Percentiles rank a stretch among this genome's conserved stretches.
Conservation (phyloP, 2,329 filamentous ascomycete species). For the Epichloe brachyelytri region DNA sequence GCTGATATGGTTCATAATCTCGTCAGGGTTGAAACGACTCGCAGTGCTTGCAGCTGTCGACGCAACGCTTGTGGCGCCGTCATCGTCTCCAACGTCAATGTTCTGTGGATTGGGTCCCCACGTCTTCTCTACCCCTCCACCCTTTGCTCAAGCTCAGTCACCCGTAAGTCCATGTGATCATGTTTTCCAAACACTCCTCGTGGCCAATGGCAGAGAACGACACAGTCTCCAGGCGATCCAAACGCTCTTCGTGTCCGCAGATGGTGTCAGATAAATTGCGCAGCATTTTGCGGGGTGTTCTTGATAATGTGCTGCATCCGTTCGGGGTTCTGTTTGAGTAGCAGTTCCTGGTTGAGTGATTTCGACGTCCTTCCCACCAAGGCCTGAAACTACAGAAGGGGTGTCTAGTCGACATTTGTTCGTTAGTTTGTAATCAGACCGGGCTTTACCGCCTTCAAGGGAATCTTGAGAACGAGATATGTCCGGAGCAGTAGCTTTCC, state of each 20-base stretch:
- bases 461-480: conserved; percentile 20
- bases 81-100: conserved; percentile 22
- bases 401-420: conserved; percentile 10
- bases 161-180: conserved; percentile 51
- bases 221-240: conserved; percentile 56
- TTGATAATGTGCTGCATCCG: conserved; percentile 8
- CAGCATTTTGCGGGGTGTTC: conserved; percentile 22
- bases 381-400: conserved; percentile 14
- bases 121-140: conserved; percentile 46
- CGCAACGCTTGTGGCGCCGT: conserved; percentile 33
- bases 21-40: conserved; percentile 26
- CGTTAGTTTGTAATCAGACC: conserved; percentile 6
- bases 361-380: conserved; percentile 5
- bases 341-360: conserved; percentile 11
- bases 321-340: conserved; percentile 17
- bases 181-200: conserved; percentile 56
- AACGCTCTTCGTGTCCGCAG: conserved; percentile 47
- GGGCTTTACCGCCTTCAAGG: conserved; percentile 10
- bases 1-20: conserved; percentile 38
- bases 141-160: conserved; percentile 55
- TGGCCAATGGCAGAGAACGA: conserved; percentile 55
- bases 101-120: conserved; percentile 33
- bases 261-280: conserved; percentile 39
- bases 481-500: conserved; percentile 11
- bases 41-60: conserved; percentile 33